Evolutionary conservation across 129 eudicot genomes (phyloP).

Genomic region (Solidago caesia): DNA sequence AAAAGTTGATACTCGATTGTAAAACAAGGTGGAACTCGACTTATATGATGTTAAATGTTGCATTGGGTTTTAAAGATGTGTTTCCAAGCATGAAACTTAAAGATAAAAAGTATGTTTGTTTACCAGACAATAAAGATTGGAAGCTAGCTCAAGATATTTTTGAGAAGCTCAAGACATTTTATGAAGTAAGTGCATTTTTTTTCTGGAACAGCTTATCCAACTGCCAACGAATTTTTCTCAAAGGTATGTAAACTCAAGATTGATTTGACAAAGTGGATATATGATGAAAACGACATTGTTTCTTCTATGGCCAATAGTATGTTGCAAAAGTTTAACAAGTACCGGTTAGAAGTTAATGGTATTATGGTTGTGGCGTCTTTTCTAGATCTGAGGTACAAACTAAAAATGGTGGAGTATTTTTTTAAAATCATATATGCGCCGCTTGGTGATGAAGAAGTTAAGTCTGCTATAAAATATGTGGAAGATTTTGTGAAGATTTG

Average conservation of each 20-base stretch:
- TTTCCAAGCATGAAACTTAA: constrained; percentile 1
- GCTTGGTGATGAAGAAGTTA: background rate
- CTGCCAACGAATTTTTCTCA: background rate
- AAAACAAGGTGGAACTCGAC: background rate
- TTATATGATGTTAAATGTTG: constrained; percentile 6
- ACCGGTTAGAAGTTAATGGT: background rate
- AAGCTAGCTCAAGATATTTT: background rate
- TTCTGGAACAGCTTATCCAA: constrained; percentile 4
- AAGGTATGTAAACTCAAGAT: background rate
- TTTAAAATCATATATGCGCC: background rate
- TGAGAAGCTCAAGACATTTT: background rate
- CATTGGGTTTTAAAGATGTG: background rate
- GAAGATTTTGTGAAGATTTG: background rate
- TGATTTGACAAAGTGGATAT: background rate
- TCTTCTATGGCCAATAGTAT: background rate
- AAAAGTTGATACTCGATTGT: background rate
- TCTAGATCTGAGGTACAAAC: background rate
- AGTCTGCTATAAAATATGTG: background rate
- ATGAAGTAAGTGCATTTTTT: background rate
- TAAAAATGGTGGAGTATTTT: background rate
- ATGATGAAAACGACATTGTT: background rate
- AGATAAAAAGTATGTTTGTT: background rate
- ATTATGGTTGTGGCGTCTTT: background rate
- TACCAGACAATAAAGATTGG: background rate
- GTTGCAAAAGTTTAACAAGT: constrained; percentile 7